These are phyloP conservation scores for Colletotrichum tamarilloi DNA, from an alignment of 2,329 filamentous ascomycete genomes.

Conservation along the genomic window DNA sequence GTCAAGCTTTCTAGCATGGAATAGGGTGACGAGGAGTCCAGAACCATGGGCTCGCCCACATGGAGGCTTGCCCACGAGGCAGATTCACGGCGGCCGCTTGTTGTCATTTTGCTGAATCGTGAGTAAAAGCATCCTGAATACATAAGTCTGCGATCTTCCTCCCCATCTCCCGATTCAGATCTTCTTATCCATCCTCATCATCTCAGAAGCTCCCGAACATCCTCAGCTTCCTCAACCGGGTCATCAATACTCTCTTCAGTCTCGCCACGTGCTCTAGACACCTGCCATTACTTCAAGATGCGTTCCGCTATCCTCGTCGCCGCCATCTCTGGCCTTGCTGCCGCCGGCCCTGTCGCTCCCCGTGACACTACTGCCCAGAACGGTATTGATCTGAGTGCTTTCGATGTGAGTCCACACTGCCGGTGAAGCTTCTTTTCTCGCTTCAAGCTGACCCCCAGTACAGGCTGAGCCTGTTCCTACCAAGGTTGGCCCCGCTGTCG, in stretches of 20 bases:
- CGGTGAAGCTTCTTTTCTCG: no score
- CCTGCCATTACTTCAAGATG: not conserved
- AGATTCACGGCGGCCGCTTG: not conserved
- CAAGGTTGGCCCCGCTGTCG: conserved; percentile 26
- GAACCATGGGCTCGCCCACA: not conserved
- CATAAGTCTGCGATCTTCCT: not conserved
- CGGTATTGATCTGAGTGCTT: conserved; percentile 13
- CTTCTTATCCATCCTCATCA: not conserved
- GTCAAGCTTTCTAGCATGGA: not conserved
- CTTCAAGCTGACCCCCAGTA: not conserved
- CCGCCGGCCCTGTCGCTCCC: conserved; percentile 8
- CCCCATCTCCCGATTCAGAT: not conserved
- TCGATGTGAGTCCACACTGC: conserved; percentile 5
- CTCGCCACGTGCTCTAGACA: not conserved
- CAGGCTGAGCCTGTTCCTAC: conserved; percentile 1
- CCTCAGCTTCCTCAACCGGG: not conserved
- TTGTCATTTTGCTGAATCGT: not conserved
- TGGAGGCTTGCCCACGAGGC: not conserved
- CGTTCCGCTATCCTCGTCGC: conserved; percentile 18
- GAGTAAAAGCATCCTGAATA: not conserved
- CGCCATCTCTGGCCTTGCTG: conserved; percentile 8
- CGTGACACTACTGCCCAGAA: not conserved
- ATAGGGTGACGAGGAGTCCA: not conserved
- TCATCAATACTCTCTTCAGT: not conserved
- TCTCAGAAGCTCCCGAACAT: not conserved